Evolutionary conservation across 2,329 filamentous ascomycete genomes (phyloP).

Genomic region (Aspergillus alliaceus): DNA sequence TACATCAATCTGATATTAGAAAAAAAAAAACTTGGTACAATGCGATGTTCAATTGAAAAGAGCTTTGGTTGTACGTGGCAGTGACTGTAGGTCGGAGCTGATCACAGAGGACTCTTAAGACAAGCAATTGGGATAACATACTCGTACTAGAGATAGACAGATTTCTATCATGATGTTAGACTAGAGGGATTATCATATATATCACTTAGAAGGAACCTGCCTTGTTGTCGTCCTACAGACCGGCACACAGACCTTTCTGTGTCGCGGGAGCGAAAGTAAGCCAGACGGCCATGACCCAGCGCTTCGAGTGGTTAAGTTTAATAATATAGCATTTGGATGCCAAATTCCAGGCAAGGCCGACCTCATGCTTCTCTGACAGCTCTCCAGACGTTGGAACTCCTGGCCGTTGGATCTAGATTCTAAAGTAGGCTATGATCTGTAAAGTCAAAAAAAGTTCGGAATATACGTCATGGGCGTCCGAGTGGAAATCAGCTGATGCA

Average conservation of each 20-base stretch:
- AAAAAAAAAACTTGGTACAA: too few species aligned
- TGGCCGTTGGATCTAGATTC: background rate
- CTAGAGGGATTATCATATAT: background rate
- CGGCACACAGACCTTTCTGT: background rate
- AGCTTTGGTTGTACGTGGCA: background rate
- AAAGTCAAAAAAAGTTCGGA: background rate
- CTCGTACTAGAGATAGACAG: conserved; percentile 10
- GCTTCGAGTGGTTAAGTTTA: conserved; percentile 6
- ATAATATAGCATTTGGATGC: conserved; percentile 12
- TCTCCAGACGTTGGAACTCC: too few species aligned
- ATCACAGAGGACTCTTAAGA: background rate
- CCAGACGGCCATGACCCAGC: background rate
- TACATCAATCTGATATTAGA: too few species aligned
- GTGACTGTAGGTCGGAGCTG: background rate
- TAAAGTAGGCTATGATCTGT: background rate
- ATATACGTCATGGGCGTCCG: background rate
- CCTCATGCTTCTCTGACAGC: too few species aligned
- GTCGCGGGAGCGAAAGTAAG: background rate
- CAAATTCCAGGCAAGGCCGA: conserved; percentile 1
- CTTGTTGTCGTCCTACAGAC: conserved; percentile 10
- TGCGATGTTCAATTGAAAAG: background rate
- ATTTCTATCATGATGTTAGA: conserved; percentile 14
- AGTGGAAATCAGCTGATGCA: background rate
- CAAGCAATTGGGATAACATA: background rate
- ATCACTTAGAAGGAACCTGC: conserved; percentile 14